Base-by-base conservation (phyloP, 2,329 filamentous ascomycete species). In the Botryotinia calthae region DNA sequence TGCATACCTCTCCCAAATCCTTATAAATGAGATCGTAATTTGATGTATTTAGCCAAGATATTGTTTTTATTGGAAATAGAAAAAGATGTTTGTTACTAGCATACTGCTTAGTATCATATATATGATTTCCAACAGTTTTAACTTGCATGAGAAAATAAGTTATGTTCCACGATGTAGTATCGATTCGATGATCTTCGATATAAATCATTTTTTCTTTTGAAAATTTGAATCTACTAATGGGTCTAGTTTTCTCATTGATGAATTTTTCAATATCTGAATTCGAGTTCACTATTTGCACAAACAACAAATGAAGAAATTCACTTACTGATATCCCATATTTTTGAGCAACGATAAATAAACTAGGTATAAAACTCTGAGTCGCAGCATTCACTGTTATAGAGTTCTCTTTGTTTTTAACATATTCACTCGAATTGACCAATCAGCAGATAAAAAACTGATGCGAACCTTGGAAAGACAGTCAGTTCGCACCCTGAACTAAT, bases 391-490 rank as follows among this genome's bases (percentile, higher is more conserved):
- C 25, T n/a, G 10, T 6, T n/a, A 14, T n/a, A 51, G 25, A 51
- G 1, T 48, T 22, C 20, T 25, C 37, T 48, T 4, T 48, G 12
- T 51, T n/a, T n/a, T n/a, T 7, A 25, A n/a, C 25, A 5, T 25
- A 25, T 51, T n/a, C 22, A 51, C 46, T 51, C 25, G 4, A 12
- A 25, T 12, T 12, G 5, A 51, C 22, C 46, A 51, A 51, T 51
- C 22, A 12, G 12, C 4, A 51, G 46, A 0, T 8, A 25, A 25
- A 5, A 5, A 25, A 12, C 1, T 0, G 3, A 4, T 51, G 1
- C 37, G 22, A 10, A 48, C 25, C 46, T 48, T 48, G 2, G 2
- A 48, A 44, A 48, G 0, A 10, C 9, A 25, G 20, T 51, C 9
- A 4, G 5, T 51, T 51, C 0, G 9, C 9, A 4, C 10, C 22